Base-by-base conservation (phyloP, 2,329 filamentous ascomycete genomes). In the Alternaria longipes region DNA sequence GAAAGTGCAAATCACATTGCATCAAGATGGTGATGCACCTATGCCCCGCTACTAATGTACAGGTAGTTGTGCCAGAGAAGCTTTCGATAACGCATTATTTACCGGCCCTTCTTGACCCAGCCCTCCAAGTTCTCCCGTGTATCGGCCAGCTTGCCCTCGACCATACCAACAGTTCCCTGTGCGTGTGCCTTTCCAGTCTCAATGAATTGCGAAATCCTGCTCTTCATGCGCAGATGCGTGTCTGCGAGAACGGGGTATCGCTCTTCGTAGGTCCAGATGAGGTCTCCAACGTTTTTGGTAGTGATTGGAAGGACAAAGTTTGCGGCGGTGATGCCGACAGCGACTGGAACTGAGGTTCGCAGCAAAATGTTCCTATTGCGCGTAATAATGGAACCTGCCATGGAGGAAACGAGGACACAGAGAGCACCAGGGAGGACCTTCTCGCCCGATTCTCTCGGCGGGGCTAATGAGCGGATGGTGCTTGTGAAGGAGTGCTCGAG, bases 231-330 rank as follows among this genome's bases (percentile, higher is more conserved):
- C 63, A 94, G 71, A 81, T 99, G 95, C 59, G 91, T 87, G 71
- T 97, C 90, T 18, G 93, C 91, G 56, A 99, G 79, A 18, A 86
- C 90, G 5, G 95, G 95, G 76, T 94, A 91, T 73, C 86, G 89
- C 85, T 96, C 87, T 88, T 99, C 95, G 79, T 95, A 99, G 77
- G 88, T 89, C 95, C 95, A 99, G 46, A 91, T 83, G 76, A 98
- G 83, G 75, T 94, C 90, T 44, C 90, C 89, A 28, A 97, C 88
- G 80, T 99, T 99, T 78, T 88, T 84, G 86, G 93, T 97, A 42
- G 95, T 99, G 66, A 95, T 84, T 45, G 95, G 95, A 50, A 99
- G 82, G 40, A 97, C 89, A 63, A 89, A 84, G 88, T 93, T 95
- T 60, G 92, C 93, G 58, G 93, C 91, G 57, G 89, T 89, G 65